These are phyloP conservation scores for Nicotiana undulata DNA, from an alignment of 257 asterid genomes.

Conservation along the genomic window DNA sequence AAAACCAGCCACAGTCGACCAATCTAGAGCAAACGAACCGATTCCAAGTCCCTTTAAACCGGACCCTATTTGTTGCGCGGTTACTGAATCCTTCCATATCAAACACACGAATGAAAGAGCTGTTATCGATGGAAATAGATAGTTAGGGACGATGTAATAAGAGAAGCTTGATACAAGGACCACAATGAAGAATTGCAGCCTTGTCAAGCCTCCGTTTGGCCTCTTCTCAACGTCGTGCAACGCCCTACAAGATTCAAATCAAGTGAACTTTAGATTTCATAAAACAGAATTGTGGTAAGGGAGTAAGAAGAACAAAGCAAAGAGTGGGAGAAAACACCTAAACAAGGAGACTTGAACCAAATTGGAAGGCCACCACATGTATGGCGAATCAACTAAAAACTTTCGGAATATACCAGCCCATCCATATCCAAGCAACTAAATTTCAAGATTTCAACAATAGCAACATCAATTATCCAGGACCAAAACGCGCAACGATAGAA, in stretches of 20 bases:
- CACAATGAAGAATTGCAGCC: constrained; percentile 53
- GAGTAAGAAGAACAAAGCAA: no score
- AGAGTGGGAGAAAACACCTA: neutral
- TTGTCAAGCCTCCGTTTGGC: constrained; percentile 37
- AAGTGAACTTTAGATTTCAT: no score
- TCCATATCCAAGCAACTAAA: constrained; percentile 61
- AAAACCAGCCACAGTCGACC: constrained; percentile 58
- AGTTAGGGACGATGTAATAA: constrained; percentile 30
- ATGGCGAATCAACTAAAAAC: constrained; percentile 60
- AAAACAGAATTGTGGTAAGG: no score
- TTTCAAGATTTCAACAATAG: no score
- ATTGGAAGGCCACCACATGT: constrained; percentile 85
- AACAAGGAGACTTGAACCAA: constrained; percentile 72
- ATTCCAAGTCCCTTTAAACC: constrained; percentile 20
- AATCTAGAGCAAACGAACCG: constrained; percentile 41
- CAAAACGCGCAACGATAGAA: no score
- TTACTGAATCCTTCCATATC: constrained; percentile 10
- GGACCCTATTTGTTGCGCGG: constrained; percentile 21
- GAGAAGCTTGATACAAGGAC: constrained; percentile 57
- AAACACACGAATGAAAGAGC: constrained; percentile 14
- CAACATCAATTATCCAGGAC: no score
- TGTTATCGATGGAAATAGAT: constrained; percentile 9
- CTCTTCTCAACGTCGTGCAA: constrained; percentile 48
- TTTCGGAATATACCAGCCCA: constrained; percentile 70
- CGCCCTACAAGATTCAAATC: constrained; percentile 23